Evolutionary conservation across 305 asterid species (phyloP).

Genomic region (Caryopteris hybrid): DNA sequence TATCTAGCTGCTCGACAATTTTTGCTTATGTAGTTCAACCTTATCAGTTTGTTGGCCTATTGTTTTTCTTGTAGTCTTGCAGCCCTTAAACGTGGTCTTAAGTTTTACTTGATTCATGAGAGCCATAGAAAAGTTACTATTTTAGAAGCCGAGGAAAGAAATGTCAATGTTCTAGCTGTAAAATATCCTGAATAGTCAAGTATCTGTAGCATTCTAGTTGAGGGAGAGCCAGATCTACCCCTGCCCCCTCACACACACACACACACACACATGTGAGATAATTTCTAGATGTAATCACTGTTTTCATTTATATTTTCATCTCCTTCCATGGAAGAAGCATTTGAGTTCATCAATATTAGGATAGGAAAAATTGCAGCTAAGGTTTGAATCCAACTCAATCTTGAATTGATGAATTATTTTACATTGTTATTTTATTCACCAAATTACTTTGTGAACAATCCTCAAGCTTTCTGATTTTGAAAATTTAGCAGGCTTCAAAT

Average conservation of each 20-base stretch:
- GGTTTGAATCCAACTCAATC: neutral
- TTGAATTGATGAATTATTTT: constrained; percentile 4
- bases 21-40: constrained; percentile 5
- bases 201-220: neutral
- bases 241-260: too few relatives aligned
- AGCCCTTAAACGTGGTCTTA: neutral
- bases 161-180: neutral
- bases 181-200: constrained; percentile 2
- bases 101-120: neutral
- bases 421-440: neutral
- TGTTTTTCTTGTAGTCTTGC: too few relatives aligned
- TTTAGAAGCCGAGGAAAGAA: neutral
- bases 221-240: neutral
- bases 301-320: neutral
- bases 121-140: neutral
- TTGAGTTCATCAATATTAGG: constrained; percentile 3
- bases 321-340: neutral
- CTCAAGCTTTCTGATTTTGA: constrained; percentile 15
- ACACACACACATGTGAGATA: too few relatives aligned
- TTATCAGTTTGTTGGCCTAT: neutral
- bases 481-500: constrained; percentile 45
- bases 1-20: neutral
- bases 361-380: neutral
- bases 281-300: neutral
- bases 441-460: neutral